phyloP scores from a whole-genome alignment of 2,329 filamentous ascomycete genomes.

The Exophiala viscosa region DNA sequence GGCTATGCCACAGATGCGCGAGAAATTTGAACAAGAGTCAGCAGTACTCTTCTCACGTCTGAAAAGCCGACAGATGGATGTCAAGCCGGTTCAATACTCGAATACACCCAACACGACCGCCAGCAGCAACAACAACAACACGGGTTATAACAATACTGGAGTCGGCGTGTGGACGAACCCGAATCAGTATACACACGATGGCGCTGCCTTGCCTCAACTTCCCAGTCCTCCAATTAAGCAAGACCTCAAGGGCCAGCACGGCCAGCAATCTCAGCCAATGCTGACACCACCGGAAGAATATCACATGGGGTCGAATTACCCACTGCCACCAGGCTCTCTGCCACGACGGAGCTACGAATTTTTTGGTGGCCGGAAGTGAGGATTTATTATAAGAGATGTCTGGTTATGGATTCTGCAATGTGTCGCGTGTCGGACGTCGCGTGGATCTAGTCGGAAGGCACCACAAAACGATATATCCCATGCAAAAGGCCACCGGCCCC shows the following conservation, averaged over 20 bases:
- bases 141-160: constrained; percentile 5
- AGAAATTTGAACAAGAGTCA: constrained; percentile 28
- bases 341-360: constrained; percentile 28
- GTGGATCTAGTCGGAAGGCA: neutral
- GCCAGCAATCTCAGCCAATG: constrained; percentile 11
- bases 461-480: no score
- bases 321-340: constrained; percentile 20
- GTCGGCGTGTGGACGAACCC: neutral
- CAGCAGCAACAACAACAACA: neutral
- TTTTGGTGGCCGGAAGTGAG: constrained; percentile 14
- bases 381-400: neutral
- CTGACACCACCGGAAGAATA: constrained; percentile 21
- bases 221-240: constrained; percentile 19
- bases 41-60: constrained; percentile 26
- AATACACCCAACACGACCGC: neutral
- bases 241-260: constrained; percentile 3
- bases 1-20: constrained; percentile 23
- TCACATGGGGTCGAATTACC: constrained; percentile 8
- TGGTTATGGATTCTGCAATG: neutral
- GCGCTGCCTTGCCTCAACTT: constrained; percentile 6
- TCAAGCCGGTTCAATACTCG: constrained; percentile 8
- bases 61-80: constrained; percentile 19
- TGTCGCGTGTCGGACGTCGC: constrained; percentile 10
- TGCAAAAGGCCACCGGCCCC: neutral
- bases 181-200: constrained; percentile 9